Percentiles rank a stretch among this genome's conserved stretches.
Evolutionary conservation across 805 yeast genomes (phyloP).

Genomic region (Limtongia smithiae): DNA sequence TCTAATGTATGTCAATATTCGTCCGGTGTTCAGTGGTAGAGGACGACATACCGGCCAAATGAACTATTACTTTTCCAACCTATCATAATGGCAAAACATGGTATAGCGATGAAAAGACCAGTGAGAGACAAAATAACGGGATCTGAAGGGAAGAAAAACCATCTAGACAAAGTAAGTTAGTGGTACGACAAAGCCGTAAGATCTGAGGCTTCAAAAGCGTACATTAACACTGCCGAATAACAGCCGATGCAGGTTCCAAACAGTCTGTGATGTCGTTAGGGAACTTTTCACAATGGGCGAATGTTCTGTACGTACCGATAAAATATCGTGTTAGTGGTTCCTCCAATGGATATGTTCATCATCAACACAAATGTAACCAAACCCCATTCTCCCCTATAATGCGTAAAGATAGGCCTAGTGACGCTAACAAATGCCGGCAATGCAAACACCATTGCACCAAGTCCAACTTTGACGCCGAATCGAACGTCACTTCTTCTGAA

Average conservation of each 20-base stretch:
- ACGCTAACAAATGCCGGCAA: conserved; percentile 60
- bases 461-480: conserved; percentile 73
- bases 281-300: background rate
- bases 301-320: conserved; percentile 2
- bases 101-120: conserved; percentile 42
- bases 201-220: conserved; percentile 37
- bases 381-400: conserved; percentile 83
- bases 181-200: conserved; percentile 48
- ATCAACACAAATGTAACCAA: conserved; percentile 73
- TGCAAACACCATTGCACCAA: conserved; percentile 67
- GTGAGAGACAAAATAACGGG: conserved; percentile 51
- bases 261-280: conserved; percentile 44
- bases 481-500: conserved; percentile 66
- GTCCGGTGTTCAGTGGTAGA: background rate
- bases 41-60: conserved; percentile 36
- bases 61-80: conserved; percentile 55
- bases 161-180: conserved; percentile 31
- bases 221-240: conserved; percentile 17
- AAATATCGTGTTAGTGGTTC: conserved; percentile 48
- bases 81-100: conserved; percentile 54
- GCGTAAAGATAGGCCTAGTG: conserved; percentile 52
- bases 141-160: conserved; percentile 58
- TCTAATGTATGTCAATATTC: background rate
- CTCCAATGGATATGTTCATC: conserved; percentile 82
- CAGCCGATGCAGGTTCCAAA: conserved; percentile 69